Conservation (phyloP, 495 filamentous ascomycete species). For the Lepraria neglecta region DNA sequence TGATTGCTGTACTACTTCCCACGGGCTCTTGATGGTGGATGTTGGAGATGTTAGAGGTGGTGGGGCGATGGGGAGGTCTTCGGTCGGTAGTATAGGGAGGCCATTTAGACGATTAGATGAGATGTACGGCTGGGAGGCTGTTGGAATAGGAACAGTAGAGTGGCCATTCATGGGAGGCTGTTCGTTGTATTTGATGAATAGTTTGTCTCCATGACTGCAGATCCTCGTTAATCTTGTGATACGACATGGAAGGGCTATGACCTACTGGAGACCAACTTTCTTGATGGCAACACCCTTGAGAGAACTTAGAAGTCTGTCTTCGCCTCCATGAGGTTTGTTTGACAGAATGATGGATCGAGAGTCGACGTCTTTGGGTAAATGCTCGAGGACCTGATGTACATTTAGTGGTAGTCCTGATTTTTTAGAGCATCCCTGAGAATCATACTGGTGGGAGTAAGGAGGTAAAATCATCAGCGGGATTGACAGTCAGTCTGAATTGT, state of each 20-base stretch:
- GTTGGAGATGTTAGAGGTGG: slow-evolving; percentile 52
- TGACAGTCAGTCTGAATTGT: slow-evolving; percentile 48
- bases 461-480: slow-evolving; percentile 42
- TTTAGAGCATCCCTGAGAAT: background rate
- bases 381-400: slow-evolving; percentile 48
- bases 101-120: slow-evolving; percentile 68
- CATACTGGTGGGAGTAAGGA: slow-evolving; percentile 42
- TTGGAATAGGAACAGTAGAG: slow-evolving; percentile 32
- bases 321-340: slow-evolving; percentile 68
- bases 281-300: slow-evolving; percentile 62
- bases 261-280: slow-evolving; percentile 65
- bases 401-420: background rate
- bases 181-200: slow-evolving; percentile 75
- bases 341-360: slow-evolving; percentile 71
- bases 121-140: slow-evolving; percentile 31
- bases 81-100: slow-evolving; percentile 61
- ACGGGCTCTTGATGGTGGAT: slow-evolving; percentile 72
- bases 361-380: slow-evolving; percentile 63
- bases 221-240: slow-evolving; percentile 20
- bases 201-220: slow-evolving; percentile 77
- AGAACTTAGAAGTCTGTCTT: slow-evolving; percentile 61
- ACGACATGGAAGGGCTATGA: background rate
- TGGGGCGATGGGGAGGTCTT: slow-evolving; percentile 57
- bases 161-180: slow-evolving; percentile 45
- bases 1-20: slow-evolving; percentile 86